Evolutionary conservation across 1,284 basidiomycete genomes (phyloP).

Genomic region (Ceratobasidium sp.): DNA sequence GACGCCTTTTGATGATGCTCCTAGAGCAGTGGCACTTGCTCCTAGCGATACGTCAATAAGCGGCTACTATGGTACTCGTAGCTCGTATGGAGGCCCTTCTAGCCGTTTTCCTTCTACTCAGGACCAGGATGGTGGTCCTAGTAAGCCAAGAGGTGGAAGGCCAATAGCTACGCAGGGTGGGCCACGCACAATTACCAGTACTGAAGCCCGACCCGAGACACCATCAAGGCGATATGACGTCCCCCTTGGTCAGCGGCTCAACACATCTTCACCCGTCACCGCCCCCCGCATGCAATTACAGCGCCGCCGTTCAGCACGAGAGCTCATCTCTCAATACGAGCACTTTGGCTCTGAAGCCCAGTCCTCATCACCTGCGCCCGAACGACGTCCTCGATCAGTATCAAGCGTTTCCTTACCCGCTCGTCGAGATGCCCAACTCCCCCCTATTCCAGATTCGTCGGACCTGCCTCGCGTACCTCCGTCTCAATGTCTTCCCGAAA

Average conservation of each 20-base stretch:
- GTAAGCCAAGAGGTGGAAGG: neutral
- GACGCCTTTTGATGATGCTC: slow-evolving; percentile 22
- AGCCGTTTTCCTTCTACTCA: neutral
- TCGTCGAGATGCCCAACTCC: slow-evolving; percentile 3
- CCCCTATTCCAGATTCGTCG: neutral
- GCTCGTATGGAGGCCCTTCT: slow-evolving; percentile 10
- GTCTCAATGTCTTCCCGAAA: slow-evolving; percentile 22
- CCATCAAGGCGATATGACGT: neutral
- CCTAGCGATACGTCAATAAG: neutral
- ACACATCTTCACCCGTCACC: neutral
- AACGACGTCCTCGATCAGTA: neutral
- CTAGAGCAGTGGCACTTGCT: neutral
- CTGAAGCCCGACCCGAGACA: neutral
- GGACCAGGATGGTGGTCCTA: neutral
- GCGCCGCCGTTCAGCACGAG: slow-evolving; percentile 22
- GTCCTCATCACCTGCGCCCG: neutral
- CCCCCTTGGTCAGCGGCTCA: neutral
- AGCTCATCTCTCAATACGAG: slow-evolving; percentile 18
- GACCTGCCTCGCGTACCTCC: neutral
- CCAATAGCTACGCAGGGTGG: neutral
- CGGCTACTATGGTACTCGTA: slow-evolving; percentile 16
- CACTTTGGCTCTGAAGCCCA: slow-evolving; percentile 3
- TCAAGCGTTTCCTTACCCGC: neutral
- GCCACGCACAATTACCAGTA: neutral
- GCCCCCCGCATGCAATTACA: slow-evolving; percentile 16